Percentiles rank a stretch among this genome's conserved stretches.
Evolutionary conservation across 805 yeast species (phyloP).

Genomic region (Pichia exigua): DNA sequence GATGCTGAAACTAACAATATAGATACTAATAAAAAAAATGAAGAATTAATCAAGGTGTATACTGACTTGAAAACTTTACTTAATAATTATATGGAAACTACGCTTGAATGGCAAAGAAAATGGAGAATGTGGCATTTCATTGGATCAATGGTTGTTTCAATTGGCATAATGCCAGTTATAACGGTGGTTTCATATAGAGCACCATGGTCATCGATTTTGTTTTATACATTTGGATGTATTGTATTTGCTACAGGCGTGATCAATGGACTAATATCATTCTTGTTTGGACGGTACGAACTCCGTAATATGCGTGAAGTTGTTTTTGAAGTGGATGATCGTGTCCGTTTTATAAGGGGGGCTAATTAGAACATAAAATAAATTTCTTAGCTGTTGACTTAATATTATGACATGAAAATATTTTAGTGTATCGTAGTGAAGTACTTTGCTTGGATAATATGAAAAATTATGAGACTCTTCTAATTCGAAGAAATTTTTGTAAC

Average conservation of each 20-base stretch:
- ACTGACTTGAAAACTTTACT: slow-evolving; percentile 43
- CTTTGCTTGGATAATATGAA: no score
- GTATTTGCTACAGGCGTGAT: slow-evolving; percentile 59
- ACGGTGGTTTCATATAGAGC: slow-evolving; percentile 49
- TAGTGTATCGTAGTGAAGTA: background rate
- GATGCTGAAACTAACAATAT: background rate
- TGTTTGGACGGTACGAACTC: slow-evolving; percentile 75
- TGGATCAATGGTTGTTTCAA: slow-evolving; percentile 40
- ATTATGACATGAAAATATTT: background rate
- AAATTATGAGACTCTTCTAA: no score
- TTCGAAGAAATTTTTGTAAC: no score
- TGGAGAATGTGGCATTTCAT: slow-evolving; percentile 65
- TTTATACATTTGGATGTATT: slow-evolving; percentile 47
- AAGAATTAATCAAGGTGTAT: slow-evolving; percentile 30
- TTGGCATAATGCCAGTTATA: slow-evolving; percentile 48
- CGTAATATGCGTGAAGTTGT: slow-evolving; percentile 73
- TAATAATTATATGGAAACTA: slow-evolving; percentile 37
- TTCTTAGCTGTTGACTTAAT: background rate
- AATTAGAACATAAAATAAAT: background rate
- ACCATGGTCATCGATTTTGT: slow-evolving; percentile 60
- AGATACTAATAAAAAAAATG: background rate
- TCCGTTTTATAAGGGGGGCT: slow-evolving; percentile 4
- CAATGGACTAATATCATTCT: slow-evolving; percentile 68
- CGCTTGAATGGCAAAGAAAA: slow-evolving; percentile 48
- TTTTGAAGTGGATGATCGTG: slow-evolving; percentile 46